Percentiles rank a stretch among this genome's conserved stretches.
phyloP scores from a whole-genome alignment of 371 early-diverging fungal species.

The Actinomucor elegans region DNA sequence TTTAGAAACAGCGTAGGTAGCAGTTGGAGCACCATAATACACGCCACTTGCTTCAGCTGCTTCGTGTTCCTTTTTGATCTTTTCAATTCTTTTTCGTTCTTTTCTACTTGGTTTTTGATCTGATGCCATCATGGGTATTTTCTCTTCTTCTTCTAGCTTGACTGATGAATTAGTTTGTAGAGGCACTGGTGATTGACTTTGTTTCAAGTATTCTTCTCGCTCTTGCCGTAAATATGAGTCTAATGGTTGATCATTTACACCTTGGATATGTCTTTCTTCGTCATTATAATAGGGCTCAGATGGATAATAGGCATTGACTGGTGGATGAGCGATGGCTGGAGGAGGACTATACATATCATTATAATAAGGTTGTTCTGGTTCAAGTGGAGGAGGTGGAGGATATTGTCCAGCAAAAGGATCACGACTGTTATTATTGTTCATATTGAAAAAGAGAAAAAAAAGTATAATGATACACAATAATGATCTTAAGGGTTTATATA shows the following conservation, averaged over 20 bases:
- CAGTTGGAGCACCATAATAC: no score
- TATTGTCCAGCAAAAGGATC: conserved; percentile 41
- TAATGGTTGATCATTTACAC: conserved; percentile 4
- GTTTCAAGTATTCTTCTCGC: conserved; percentile 20
- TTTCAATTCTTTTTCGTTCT: conserved; percentile 6
- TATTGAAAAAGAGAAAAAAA: background rate
- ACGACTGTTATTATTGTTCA: background rate
- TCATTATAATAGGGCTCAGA: background rate
- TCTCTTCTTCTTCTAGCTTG: conserved; percentile 6
- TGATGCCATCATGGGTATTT: conserved; percentile 5
- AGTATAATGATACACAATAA: no score
- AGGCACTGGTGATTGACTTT: background rate
- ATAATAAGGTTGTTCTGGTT: background rate
- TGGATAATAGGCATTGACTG: background rate
- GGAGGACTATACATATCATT: no score
- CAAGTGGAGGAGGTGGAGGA: conserved; percentile 25
- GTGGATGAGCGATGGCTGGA: no score
- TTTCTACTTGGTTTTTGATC: background rate
- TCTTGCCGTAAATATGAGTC: conserved; percentile 15
- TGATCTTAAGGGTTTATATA: no score
- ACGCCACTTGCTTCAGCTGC: conserved; percentile 13
- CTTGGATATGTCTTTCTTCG: conserved; percentile 5
- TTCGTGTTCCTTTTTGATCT: background rate
- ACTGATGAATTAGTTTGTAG: background rate
- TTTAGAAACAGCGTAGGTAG: no score